Base-by-base conservation (phyloP, 306 rosid species). In the Vigna trinervia region DNA sequence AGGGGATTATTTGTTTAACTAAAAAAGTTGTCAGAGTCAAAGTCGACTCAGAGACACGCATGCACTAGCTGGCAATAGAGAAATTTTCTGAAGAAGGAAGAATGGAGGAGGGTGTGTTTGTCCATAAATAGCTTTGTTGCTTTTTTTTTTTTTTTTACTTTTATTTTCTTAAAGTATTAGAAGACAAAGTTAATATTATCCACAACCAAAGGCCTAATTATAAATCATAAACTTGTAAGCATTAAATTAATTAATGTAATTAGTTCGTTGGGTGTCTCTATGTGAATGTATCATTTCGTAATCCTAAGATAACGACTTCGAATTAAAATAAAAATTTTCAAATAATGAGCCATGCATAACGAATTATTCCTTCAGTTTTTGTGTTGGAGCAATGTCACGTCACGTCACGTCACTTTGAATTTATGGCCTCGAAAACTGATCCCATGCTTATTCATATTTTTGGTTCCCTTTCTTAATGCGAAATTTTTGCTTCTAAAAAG, bases 31-130 rank as follows among this genome's bases (percentile, higher is more conserved):
- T 71, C 22, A 72, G 23, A 2, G 46, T 26, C 66, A 15, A 66
- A 39, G 67, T 60, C 4, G 71, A 66, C 5, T 66, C 36, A 41
- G 71, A 81, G 48, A 12, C 80, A 64, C 72, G 71, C 77, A 70
- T 3, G 59, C 68, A 39, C 45, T 5, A 26, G 81, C 73, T 63
- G 81, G 81, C 67, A 39, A 19, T 41, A 66, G 36, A 38, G 10
- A 58, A 57, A 26, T 22, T 14, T 17, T 17, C 13, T 1, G 19
- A 10, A 22, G 12, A 38, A 62, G 3, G 3, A 8, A 41, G 32
- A 41, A 20, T 66, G 23, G 66, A 54, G 23, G 57, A 66, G 46
- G 74, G 50, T 26, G 30, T 39, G 26, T 66, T 19, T 67, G 67
- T 26, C 58, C 23, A 7, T 28, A 8, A 32, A 30, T 6, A 6